A percentile compares a stretch with the other conserved stretches of the same genome.
Evolutionary conservation across 768 basidiomycete genomes (phyloP).

Genomic region (Phylloporus sp.): DNA sequence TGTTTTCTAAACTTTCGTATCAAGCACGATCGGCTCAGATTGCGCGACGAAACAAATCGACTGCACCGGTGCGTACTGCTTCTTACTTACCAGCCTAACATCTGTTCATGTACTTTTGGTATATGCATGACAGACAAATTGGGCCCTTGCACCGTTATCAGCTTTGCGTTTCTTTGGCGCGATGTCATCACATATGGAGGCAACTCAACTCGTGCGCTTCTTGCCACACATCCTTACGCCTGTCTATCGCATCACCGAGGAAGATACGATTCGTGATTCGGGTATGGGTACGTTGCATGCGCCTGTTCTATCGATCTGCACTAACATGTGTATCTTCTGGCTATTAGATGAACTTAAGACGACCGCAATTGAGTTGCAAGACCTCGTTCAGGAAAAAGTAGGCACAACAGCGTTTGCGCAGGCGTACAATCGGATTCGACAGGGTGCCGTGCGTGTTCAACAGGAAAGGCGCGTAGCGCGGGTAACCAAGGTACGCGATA

Average conservation of each 20-base stretch:
- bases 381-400: constrained; percentile 82
- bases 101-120: neutral
- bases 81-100: neutral
- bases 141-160: constrained; percentile 78
- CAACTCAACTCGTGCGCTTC: constrained; percentile 56
- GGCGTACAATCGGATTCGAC: constrained; percentile 77
- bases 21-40: constrained; percentile 77
- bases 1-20: constrained; percentile 93
- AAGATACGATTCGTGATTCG: constrained; percentile 74
- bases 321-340: neutral
- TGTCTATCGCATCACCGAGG: constrained; percentile 81
- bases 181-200: constrained; percentile 71
- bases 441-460: constrained; percentile 60
- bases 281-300: constrained; percentile 61
- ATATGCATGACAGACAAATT: constrained; percentile 54
- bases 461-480: constrained; percentile 67
- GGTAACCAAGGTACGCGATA: constrained; percentile 47
- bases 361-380: constrained; percentile 77
- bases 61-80: constrained; percentile 39
- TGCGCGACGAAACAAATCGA: constrained; percentile 54
- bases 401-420: constrained; percentile 81
- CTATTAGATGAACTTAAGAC: constrained; percentile 78
- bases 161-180: constrained; percentile 93
- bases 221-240: constrained; percentile 84
- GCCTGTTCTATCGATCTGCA: neutral